Percentiles rank a stretch among this genome's conserved stretches.
Evolutionary conservation across 306 rosid species (phyloP).

Genomic region (Trifolium pratense): DNA sequence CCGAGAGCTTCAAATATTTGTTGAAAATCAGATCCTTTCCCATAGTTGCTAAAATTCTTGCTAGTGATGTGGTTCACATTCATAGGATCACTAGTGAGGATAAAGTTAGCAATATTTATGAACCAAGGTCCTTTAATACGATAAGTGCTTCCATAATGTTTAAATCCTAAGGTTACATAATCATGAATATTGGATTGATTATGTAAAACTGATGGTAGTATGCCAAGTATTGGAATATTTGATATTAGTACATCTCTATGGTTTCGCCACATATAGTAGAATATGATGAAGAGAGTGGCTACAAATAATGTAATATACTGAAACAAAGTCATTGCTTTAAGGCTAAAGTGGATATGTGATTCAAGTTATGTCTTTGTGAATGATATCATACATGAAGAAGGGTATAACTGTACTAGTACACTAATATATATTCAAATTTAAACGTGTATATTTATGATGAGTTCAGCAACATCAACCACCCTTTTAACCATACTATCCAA

Average conservation of each 20-base stretch:
- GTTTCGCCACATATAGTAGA: conserved; percentile 7
- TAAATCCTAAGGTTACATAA: not conserved
- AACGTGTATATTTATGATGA: too few relatives aligned
- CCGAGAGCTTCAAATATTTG: conserved; percentile 39
- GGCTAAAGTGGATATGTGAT: not conserved
- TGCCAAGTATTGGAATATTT: conserved; percentile 45
- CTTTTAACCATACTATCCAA: too few relatives aligned
- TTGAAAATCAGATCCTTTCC: conserved; percentile 17
- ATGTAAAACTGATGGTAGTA: conserved; percentile 9
- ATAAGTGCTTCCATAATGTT: conserved; percentile 36
- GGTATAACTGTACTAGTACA: too few relatives aligned
- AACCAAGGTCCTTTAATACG: conserved; percentile 49
- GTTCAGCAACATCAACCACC: too few relatives aligned
- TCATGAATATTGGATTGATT: conserved; percentile 37
- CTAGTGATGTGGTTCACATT: conserved; percentile 45
- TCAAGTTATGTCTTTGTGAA: not conserved
- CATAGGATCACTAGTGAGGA: conserved; percentile 43
- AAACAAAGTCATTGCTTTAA: not conserved
- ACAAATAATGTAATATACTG: not conserved
- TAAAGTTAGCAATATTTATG: conserved; percentile 9
- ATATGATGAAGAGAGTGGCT: conserved; percentile 2
- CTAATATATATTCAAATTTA: too few relatives aligned
- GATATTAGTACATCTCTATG: not conserved
- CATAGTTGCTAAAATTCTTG: conserved; percentile 37
- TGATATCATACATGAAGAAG: not conserved